Evolutionary conservation across 2,329 filamentous ascomycete genomes (phyloP).

Genomic region (Pseudogymnoascus sp.): DNA sequence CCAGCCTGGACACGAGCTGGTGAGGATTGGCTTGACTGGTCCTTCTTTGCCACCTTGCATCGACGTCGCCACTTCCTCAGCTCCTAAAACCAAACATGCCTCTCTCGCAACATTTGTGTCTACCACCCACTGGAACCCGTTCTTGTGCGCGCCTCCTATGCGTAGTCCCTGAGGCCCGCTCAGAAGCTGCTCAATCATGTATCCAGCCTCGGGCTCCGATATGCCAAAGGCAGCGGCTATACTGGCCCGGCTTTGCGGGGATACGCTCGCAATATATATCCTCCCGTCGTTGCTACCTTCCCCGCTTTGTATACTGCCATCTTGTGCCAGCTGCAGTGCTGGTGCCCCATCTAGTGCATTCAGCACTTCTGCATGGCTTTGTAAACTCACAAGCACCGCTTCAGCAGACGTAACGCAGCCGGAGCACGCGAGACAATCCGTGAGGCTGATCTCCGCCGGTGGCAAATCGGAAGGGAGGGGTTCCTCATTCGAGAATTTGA

Average conservation of each 20-base stretch:
- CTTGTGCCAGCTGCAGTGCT: conserved; percentile 26
- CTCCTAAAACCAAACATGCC: conserved; percentile 70
- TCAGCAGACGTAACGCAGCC: conserved; percentile 97
- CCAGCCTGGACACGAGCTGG: conserved; percentile 92
- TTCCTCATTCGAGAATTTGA: conserved; percentile 82
- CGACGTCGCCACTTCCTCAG: conserved; percentile 56
- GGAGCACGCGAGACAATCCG: conserved; percentile 93
- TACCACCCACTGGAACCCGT: conserved; percentile 78
- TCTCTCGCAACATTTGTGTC: conserved; percentile 82
- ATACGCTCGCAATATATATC: conserved; percentile 88
- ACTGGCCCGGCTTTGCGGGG: conserved; percentile 82
- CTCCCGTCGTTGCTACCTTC: conserved; percentile 50
- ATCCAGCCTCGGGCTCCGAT: conserved; percentile 62
- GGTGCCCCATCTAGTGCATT: conserved; percentile 64
- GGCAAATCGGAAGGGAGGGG: conserved; percentile 44
- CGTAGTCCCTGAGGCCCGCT: conserved; percentile 60
- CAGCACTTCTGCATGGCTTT: conserved; percentile 88
- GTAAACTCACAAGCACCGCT: conserved; percentile 88
- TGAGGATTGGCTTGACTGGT: conserved; percentile 55
- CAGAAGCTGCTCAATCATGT: conserved; percentile 76
- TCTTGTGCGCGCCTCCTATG: conserved; percentile 60
- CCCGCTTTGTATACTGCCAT: conserved; percentile 5
- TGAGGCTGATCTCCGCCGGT: conserved; percentile 87
- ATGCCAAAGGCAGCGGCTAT: conserved; percentile 75
- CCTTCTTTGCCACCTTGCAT: conserved; percentile 18